These are phyloP conservation scores for Periconia macrospinosa DNA, from an alignment of 2,329 filamentous ascomycete genomes.

Conservation along the genomic window DNA sequence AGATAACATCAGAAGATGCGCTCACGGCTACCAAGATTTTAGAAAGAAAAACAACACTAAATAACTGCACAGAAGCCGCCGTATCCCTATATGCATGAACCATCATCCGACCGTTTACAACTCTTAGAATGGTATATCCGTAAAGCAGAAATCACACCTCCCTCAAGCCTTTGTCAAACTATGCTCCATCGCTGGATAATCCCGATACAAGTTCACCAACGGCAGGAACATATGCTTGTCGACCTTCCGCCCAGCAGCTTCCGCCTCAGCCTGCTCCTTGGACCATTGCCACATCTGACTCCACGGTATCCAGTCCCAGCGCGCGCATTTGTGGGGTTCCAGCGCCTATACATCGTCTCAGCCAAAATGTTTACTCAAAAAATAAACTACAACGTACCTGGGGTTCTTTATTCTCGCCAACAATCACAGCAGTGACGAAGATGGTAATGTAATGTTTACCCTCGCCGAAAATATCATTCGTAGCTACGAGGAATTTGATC, in stretches of 20 bases:
- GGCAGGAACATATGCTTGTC: slow-evolving; percentile 50
- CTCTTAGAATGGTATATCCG: too few species aligned
- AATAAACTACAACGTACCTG: slow-evolving; percentile 47
- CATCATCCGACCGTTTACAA: too few species aligned
- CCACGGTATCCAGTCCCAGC: slow-evolving; percentile 59
- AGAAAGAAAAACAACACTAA: too few species aligned
- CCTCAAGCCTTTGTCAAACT: slow-evolving; percentile 12
- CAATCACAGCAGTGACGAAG: slow-evolving; percentile 61
- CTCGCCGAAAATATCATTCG: slow-evolving; percentile 69
- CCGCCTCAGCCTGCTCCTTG: slow-evolving; percentile 33
- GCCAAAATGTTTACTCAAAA: neutral
- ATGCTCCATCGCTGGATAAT: slow-evolving; percentile 32
- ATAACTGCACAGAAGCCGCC: too few species aligned
- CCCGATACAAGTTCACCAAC: slow-evolving; percentile 48
- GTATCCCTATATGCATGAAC: too few species aligned
- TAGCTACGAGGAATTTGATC: slow-evolving; percentile 60
- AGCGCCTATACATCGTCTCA: slow-evolving; percentile 26
- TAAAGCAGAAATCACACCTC: neutral
- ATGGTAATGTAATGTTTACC: slow-evolving; percentile 75
- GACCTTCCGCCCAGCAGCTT: slow-evolving; percentile 24
- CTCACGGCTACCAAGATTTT: too few species aligned
- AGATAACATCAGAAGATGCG: too few species aligned
- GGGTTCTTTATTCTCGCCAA: slow-evolving; percentile 53
- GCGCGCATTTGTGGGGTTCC: slow-evolving; percentile 58
- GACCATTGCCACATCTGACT: slow-evolving; percentile 46